Percentiles rank a stretch among this genome's conserved stretches.
These are phyloP conservation scores for Pythium rhizo-oryzae DNA, from an alignment of 352 stramenopile species.

Conservation along the genomic window DNA sequence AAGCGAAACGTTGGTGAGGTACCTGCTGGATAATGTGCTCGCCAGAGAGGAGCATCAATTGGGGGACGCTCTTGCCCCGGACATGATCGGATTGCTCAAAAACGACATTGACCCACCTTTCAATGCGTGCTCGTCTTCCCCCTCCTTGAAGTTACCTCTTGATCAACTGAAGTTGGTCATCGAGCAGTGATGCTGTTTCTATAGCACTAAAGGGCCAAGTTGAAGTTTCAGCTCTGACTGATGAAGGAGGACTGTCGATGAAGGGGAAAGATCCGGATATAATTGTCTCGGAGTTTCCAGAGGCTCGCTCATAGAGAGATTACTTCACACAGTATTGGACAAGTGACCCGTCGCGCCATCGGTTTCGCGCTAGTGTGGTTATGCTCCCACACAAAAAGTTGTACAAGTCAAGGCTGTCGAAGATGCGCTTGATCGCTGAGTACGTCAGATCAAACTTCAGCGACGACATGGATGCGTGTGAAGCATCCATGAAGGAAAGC, in stretches of 20 bases:
- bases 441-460: neutral
- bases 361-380: neutral
- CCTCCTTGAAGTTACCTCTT: no score
- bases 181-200: no score
- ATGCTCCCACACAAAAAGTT: neutral
- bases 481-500: neutral
- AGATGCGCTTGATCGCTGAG: neutral
- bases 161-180: no score
- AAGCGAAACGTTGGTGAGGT: constrained; percentile 13
- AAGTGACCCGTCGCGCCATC: neutral
- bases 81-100: neutral
- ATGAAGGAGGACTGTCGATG: no score
- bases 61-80: constrained; percentile 5
- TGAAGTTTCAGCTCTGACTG: neutral
- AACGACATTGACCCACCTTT: neutral
- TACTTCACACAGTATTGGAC: neutral
- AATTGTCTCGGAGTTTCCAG: neutral
- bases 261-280: no score
- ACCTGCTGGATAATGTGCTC: constrained; percentile 14
- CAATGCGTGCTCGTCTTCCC: no score
- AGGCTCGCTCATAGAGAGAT: neutral
- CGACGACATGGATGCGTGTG: neutral
- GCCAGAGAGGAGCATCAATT: constrained; percentile 19
- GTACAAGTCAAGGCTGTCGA: neutral
- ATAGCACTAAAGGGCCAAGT: no score